Conservation (phyloP, 2,329 filamentous ascomycete genomes). For the Colletotrichum gloeosporioides region DNA sequence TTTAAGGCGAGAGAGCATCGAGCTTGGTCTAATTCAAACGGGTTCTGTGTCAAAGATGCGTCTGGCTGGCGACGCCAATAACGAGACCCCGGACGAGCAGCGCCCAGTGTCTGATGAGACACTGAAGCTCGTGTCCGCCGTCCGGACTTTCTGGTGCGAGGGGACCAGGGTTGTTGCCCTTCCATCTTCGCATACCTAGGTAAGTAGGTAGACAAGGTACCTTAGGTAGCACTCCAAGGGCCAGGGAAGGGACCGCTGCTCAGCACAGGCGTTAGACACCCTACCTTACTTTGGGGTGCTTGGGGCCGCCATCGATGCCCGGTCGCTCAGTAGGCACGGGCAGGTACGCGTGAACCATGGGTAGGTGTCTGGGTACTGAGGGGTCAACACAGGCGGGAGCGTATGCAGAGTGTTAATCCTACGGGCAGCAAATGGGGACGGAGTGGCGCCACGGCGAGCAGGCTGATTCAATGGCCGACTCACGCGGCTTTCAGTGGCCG, state of each 20-base stretch:
- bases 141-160: slow-evolving; percentile 13
- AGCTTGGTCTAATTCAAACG: slow-evolving; percentile 14
- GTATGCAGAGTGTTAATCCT: neutral
- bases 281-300: neutral
- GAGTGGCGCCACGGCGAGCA: neutral
- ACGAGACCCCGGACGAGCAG: neutral
- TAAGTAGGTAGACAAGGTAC: neutral
- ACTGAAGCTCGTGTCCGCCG: neutral
- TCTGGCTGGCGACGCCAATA: neutral
- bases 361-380: neutral
- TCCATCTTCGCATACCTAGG: neutral
- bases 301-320: neutral
- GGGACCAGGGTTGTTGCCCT: slow-evolving; percentile 19
- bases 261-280: neutral
- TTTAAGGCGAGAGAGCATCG: neutral
- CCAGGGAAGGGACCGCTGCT: neutral
- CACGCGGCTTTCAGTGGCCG: neutral
- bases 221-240: neutral
- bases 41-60: slow-evolving; percentile 2
- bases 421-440: neutral
- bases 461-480: neutral
- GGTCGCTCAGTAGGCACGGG: neutral
- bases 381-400: neutral
- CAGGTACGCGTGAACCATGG: neutral
- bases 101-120: neutral